Conservation (phyloP, 768 basidiomycete species). For the Fistulinella prunicolor region DNA sequence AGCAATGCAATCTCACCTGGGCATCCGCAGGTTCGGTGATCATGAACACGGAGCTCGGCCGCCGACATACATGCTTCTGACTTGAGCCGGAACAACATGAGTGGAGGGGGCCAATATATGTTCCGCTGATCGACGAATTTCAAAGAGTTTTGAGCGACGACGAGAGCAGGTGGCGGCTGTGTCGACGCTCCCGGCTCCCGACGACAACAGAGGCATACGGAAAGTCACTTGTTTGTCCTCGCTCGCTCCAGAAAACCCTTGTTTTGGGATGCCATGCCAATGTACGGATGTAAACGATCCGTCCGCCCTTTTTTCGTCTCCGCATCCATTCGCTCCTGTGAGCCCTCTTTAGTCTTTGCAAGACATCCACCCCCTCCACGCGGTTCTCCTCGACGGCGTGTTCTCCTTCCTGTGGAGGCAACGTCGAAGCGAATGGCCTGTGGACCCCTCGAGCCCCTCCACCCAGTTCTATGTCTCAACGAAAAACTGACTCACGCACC, state of each 20-base stretch:
- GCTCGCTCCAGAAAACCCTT: slow-evolving; percentile 20
- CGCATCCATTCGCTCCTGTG: slow-evolving; percentile 21
- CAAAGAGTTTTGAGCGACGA: slow-evolving; percentile 26
- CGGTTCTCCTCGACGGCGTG: slow-evolving; percentile 11
- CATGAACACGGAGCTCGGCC: background rate
- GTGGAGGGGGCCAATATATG: slow-evolving; percentile 2
- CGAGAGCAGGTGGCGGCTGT: slow-evolving; percentile 21
- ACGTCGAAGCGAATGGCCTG: slow-evolving; percentile 23
- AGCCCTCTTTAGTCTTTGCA: slow-evolving; percentile 3
- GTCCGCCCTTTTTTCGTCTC: slow-evolving; percentile 30
- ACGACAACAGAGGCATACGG: slow-evolving; percentile 21
- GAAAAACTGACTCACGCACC: slow-evolving; percentile 18
- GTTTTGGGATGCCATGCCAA: slow-evolving; percentile 21
- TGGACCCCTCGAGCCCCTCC: slow-evolving; percentile 14
- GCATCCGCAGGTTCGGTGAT: slow-evolving; percentile 3
- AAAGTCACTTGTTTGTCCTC: slow-evolving; percentile 20
- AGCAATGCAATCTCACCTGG: background rate
- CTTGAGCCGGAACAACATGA: background rate
- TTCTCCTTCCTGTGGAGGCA: slow-evolving; percentile 5
- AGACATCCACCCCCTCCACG: slow-evolving; percentile 5
- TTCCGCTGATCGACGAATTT: slow-evolving; percentile 23
- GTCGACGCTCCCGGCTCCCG: slow-evolving; percentile 24
- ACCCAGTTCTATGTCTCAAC: slow-evolving; percentile 13
- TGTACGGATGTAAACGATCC: slow-evolving; percentile 31
- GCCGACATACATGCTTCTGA: background rate